Evolutionary conservation across 805 yeast genomes (phyloP).

Genomic region (Maudiozyma turicensis): DNA sequence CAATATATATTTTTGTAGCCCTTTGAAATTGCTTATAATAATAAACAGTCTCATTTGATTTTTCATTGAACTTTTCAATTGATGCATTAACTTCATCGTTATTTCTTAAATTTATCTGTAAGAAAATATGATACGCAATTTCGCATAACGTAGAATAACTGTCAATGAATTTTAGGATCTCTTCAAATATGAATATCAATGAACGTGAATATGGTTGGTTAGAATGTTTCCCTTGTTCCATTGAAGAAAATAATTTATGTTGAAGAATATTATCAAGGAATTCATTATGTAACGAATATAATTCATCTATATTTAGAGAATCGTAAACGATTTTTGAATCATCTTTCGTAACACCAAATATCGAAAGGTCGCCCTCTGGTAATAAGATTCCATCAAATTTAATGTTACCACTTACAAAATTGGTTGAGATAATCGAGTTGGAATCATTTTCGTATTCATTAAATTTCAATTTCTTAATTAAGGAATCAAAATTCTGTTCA

Average conservation of each 20-base stretch:
- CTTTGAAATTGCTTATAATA: slow-evolving; percentile 37
- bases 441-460: slow-evolving; percentile 17
- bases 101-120: slow-evolving; percentile 23
- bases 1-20: slow-evolving; percentile 34
- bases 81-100: slow-evolving; percentile 19
- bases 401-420: slow-evolving; percentile 19
- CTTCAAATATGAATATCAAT: slow-evolving; percentile 30
- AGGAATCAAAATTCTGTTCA: slow-evolving; percentile 22
- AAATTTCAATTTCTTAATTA: slow-evolving; percentile 29
- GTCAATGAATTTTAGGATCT: slow-evolving; percentile 32
- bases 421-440: slow-evolving; percentile 29
- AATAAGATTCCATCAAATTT: slow-evolving; percentile 23
- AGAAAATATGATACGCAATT: slow-evolving; percentile 28
- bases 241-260: slow-evolving; percentile 17
- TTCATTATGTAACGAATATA: slow-evolving; percentile 31
- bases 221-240: slow-evolving; percentile 29
- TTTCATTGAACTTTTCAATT: slow-evolving; percentile 27
- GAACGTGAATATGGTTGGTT: slow-evolving; percentile 35
- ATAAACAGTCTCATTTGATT: slow-evolving; percentile 35
- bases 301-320: slow-evolving; percentile 38
- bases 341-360: not conserved
- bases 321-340: slow-evolving; percentile 1
- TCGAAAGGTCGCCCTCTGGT: slow-evolving; percentile 21
- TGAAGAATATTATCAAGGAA: slow-evolving; percentile 23
- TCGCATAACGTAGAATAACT: slow-evolving; percentile 32